phyloP scores from a whole-genome alignment of 345 rosid species.

The Microcos paniculata region DNA sequence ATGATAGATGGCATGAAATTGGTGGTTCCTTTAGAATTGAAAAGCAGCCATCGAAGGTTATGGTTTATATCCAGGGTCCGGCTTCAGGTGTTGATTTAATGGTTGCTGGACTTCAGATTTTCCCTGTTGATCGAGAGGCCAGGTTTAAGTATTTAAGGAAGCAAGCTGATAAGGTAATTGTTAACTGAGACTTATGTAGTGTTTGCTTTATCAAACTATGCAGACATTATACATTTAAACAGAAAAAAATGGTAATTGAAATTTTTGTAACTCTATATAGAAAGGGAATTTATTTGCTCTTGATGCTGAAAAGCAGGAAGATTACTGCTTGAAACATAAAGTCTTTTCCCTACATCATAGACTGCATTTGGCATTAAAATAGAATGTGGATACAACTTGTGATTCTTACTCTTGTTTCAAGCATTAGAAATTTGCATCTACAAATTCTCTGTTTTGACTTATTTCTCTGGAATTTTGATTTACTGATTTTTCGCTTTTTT shows the following conservation, averaged over 20 bases:
- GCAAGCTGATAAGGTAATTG: slow-evolving; percentile 65
- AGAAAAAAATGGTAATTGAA: not conserved
- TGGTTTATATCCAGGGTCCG: slow-evolving; percentile 89
- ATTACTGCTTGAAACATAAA: not conserved
- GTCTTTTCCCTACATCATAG: not conserved
- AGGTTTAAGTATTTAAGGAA: slow-evolving; percentile 62
- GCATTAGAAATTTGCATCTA: not conserved
- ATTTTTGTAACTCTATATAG: not conserved
- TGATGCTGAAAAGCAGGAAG: not conserved
- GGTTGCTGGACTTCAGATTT: slow-evolving; percentile 84
- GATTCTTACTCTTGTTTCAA: not conserved
- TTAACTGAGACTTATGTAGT: not conserved
- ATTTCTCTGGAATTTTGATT: not conserved
- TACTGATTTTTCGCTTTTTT: not conserved
- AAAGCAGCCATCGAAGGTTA: slow-evolving; percentile 72
- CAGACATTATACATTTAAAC: not conserved
- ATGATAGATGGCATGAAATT: slow-evolving; percentile 81
- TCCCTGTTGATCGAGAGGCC: slow-evolving; percentile 62
- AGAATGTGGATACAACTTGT: not conserved
- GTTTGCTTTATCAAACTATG: not conserved
- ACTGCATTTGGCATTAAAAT: not conserved
- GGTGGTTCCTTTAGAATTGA: slow-evolving; percentile 93
- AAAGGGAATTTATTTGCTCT: not conserved
- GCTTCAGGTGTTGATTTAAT: slow-evolving; percentile 71
- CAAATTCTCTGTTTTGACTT: not conserved